Evolutionary conservation across 2,329 filamentous ascomycete species (phyloP).

Genomic region (Kalmusia sp.): DNA sequence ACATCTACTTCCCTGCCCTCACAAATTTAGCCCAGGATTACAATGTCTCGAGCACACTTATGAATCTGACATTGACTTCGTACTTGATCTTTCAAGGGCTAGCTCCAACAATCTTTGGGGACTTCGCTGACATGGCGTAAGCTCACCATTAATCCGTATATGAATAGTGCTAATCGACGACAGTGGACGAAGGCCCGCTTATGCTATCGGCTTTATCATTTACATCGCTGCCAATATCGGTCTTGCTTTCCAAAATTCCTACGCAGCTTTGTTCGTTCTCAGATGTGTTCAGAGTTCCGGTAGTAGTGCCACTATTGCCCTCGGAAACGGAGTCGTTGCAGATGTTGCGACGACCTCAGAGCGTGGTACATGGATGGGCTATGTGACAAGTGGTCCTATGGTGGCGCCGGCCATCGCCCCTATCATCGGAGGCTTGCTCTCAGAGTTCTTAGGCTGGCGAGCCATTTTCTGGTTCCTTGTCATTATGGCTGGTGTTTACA

Average conservation of each 20-base stretch:
- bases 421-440: constrained; percentile 37
- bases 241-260: constrained; percentile 33
- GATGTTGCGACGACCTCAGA: constrained; percentile 52
- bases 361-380: constrained; percentile 53
- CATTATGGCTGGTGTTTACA: constrained; percentile 43
- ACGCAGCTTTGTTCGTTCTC: constrained; percentile 32
- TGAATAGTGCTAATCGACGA: not conserved
- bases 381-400: constrained; percentile 62
- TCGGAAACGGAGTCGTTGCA: constrained; percentile 49
- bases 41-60: constrained; percentile 49
- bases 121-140: constrained; percentile 52
- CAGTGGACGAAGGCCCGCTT: constrained; percentile 57
- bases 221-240: constrained; percentile 36
- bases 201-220: constrained; percentile 47
- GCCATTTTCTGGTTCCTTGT: constrained; percentile 45
- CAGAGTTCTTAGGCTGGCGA: constrained; percentile 41
- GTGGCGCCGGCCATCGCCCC: constrained; percentile 31
- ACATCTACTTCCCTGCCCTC: constrained; percentile 43
- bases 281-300: constrained; percentile 42
- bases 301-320: constrained; percentile 48
- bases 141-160: not conserved
- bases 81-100: constrained; percentile 58
- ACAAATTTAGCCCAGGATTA: constrained; percentile 38
- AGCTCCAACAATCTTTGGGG: constrained; percentile 57
- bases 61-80: constrained; percentile 58